These are phyloP conservation scores for Nemania serpens DNA, from an alignment of 2,329 filamentous ascomycete species.

Conservation along the genomic window DNA sequence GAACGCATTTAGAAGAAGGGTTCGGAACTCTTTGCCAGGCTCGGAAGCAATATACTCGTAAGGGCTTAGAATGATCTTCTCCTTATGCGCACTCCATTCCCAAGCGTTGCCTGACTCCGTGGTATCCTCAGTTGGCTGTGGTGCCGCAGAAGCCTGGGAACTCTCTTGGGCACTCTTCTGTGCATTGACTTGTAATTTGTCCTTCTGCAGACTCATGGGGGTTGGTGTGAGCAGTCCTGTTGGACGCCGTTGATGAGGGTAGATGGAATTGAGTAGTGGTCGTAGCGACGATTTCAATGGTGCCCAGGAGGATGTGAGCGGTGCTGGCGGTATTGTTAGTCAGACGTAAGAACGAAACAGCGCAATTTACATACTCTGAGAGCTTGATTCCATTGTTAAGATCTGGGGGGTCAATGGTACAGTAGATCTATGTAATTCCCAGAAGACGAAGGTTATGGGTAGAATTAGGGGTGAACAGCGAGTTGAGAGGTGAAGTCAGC, in stretches of 20 bases:
- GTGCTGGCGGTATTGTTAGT: constrained; percentile 19
- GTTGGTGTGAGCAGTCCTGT: constrained; percentile 25
- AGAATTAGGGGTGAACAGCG: constrained; percentile 4
- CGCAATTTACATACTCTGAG: constrained; percentile 15
- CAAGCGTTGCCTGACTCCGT: constrained; percentile 55
- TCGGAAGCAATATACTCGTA: constrained; percentile 81
- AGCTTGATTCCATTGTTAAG: constrained; percentile 21
- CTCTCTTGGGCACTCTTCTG: constrained; percentile 11
- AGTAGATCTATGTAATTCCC: neutral
- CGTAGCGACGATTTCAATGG: constrained; percentile 25
- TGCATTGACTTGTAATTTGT: neutral
- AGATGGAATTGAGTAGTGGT: constrained; percentile 25
- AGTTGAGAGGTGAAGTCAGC: neutral
- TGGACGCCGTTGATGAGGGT: constrained; percentile 26
- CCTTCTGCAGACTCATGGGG: constrained; percentile 18
- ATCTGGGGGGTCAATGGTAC: neutral
- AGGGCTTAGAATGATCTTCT: constrained; percentile 76
- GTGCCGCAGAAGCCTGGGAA: constrained; percentile 45
- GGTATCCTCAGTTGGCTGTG: constrained; percentile 58
- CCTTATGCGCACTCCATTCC: constrained; percentile 74
- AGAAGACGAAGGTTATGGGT: neutral
- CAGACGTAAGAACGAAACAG: neutral
- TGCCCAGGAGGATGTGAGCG: constrained; percentile 26
- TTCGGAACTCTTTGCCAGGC: constrained; percentile 84
- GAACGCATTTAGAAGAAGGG: constrained; percentile 79